A percentile compares a stretch with the other conserved stretches of the same genome.
phyloP scores from a whole-genome alignment of 2,329 filamentous ascomycete genomes.

The Colletotrichum costaricense region DNA sequence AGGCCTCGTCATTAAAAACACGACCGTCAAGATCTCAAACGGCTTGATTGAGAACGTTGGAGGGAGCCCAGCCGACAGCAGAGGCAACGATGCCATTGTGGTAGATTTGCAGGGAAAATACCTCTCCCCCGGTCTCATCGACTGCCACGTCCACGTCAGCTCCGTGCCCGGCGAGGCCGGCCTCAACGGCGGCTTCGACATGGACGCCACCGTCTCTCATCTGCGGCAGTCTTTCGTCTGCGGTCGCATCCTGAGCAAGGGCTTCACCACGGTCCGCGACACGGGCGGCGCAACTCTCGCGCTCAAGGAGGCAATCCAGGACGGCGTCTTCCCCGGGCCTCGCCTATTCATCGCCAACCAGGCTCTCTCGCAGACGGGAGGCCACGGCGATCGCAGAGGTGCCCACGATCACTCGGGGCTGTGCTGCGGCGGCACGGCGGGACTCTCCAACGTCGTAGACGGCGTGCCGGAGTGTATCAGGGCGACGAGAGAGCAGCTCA shows the following conservation, averaged over 20 bases:
- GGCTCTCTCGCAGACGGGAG: conserved; percentile 67
- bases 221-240: conserved; percentile 60
- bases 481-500: conserved; percentile 63
- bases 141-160: conserved; percentile 47
- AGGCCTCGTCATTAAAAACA: conserved; percentile 44
- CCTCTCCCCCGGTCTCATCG: conserved; percentile 47
- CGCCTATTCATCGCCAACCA: conserved; percentile 65
- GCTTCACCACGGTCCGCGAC: conserved; percentile 70
- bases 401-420: conserved; percentile 48
- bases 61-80: not conserved
- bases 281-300: conserved; percentile 66
- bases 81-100: conserved; percentile 17
- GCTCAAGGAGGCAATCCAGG: conserved; percentile 66
- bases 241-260: conserved; percentile 62
- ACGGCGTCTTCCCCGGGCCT: conserved; percentile 66
- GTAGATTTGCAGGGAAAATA: conserved; percentile 43
- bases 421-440: conserved; percentile 58
- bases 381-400: conserved; percentile 64
- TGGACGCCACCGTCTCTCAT: conserved; percentile 49
- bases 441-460: conserved; percentile 60
- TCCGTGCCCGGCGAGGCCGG: conserved; percentile 43
- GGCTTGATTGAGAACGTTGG: conserved; percentile 47
- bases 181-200: conserved; percentile 40
- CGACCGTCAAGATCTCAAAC: conserved; percentile 46
- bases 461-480: conserved; percentile 66